Base-by-base conservation (phyloP, 1,284 basidiomycete genomes). In the Sanghuangporus weigelae region DNA sequence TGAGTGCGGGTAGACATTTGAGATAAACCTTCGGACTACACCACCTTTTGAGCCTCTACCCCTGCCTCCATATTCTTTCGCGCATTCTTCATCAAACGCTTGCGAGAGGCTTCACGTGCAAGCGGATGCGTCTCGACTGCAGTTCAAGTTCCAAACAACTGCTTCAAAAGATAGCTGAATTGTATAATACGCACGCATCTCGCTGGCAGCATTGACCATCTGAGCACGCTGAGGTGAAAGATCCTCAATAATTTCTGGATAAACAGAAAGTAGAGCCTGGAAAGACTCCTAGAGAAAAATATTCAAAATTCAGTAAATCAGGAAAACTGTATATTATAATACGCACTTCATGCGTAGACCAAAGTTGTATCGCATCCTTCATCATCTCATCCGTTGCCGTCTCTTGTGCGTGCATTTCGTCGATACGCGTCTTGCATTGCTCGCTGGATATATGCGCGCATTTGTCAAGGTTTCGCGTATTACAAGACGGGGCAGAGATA, bases 31-130 rank as follows among this genome's bases (percentile, higher is more conserved):
- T 31, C 2, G 3, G 26, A 31, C 3, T 31, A 31, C 26, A 3
- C 26, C 49, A 77, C 79, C 71, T 75, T 74, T 59, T 81, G 80
- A 42, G 73, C 73, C 65, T 81, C 78, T 58, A 78, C 69, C 31
- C 72, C 73, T 55, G 79, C 74, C 35, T 80, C 76, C 21, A 80
- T 73, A 31, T 70, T 71, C 4, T 66, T 67, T 56, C 74, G 76
- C n/a, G 77, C 76, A 50, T 72, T 69, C 60, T 71, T 69, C 64
- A 79, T 72, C 3, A 79, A 66, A 35, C 71, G 71, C 60, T 71
- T 71, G 39, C 79, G 75, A 10, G 77, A 79, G 26, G 70, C 71
- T 48, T 73, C 73, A 51, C 78, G 75, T 66, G 65, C 68, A 60
- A 54, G 58, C 16, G 71, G 68, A 51, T 79, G 78, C 7, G 67